Percentiles rank a stretch among this genome's conserved stretches.
Evolutionary conservation across 495 filamentous ascomycete genomes (phyloP).

Genomic region (Bacidia rubella): DNA sequence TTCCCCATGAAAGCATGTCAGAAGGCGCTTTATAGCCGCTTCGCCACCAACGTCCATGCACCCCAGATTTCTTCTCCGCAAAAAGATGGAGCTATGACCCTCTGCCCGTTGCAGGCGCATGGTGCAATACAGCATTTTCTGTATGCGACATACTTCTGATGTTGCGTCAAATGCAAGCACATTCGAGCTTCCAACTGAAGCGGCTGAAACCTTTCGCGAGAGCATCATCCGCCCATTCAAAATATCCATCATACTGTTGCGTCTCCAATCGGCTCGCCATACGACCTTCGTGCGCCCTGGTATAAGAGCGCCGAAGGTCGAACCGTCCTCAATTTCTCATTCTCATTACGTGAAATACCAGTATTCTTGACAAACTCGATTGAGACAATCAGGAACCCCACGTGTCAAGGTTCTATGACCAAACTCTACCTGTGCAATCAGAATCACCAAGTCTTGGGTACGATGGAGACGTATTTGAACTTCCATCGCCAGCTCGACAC

Average conservation of each 20-base stretch:
- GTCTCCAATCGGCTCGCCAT: neutral
- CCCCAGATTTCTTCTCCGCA: neutral
- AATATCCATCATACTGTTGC: neutral
- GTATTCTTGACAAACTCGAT: neutral
- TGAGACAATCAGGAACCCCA: neutral
- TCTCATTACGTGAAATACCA: neutral
- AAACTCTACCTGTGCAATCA: slow-evolving; percentile 15
- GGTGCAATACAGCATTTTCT: no score
- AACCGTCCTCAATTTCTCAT: neutral
- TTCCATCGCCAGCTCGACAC: slow-evolving; percentile 14
- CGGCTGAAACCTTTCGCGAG: neutral
- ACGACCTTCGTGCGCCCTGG: neutral
- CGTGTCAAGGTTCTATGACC: slow-evolving; percentile 7
- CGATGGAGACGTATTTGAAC: slow-evolving; percentile 15
- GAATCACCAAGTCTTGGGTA: slow-evolving; percentile 13
- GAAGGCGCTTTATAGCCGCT: neutral
- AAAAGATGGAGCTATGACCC: neutral
- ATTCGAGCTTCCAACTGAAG: neutral
- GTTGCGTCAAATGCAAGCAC: neutral
- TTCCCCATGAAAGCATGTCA: neutral
- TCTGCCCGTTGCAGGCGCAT: no score
- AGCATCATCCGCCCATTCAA: neutral
- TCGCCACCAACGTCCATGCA: neutral
- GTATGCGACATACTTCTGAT: no score
- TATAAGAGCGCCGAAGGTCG: neutral